Percentiles rank a stretch among this genome's conserved stretches.
These are phyloP conservation scores for Amanita jacksonii DNA, from an alignment of 768 basidiomycete species.

Conservation along the genomic window DNA sequence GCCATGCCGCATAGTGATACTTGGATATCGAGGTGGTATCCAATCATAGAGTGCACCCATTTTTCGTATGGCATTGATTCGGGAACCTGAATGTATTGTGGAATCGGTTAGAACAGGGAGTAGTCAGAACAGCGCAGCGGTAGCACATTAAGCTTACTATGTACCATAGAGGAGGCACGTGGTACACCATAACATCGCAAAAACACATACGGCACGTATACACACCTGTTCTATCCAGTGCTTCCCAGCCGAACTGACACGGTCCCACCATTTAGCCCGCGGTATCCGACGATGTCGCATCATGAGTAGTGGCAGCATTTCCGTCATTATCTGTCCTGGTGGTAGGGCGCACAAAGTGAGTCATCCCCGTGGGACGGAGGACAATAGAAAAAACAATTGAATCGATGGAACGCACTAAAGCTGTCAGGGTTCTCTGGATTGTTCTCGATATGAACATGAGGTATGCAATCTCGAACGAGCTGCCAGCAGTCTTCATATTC, in stretches of 20 bases:
- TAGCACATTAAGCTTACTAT: too few species aligned
- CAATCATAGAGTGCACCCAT: constrained; percentile 66
- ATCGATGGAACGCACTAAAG: constrained; percentile 43
- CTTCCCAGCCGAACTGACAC: constrained; percentile 50
- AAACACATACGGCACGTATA: not conserved
- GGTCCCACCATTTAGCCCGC: constrained; percentile 63
- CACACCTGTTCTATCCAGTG: constrained; percentile 76
- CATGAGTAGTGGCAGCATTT: constrained; percentile 75
- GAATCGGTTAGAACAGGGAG: too few species aligned
- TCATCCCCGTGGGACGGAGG: not conserved
- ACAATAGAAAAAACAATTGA: not conserved
- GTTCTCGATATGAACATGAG: constrained; percentile 43
- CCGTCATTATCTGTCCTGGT: constrained; percentile 58
- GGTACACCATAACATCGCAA: too few species aligned
- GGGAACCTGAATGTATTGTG: constrained; percentile 27
- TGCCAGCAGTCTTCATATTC: constrained; percentile 65
- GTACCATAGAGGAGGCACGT: too few species aligned
- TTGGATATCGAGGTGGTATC: constrained; percentile 64
- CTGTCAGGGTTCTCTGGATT: constrained; percentile 51
- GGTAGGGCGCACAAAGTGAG: constrained; percentile 7
- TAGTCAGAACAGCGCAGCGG: too few species aligned
- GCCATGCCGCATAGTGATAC: constrained; percentile 74
- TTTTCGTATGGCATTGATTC: constrained; percentile 57
- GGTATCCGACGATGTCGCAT: constrained; percentile 80
- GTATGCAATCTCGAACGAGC: constrained; percentile 51